A percentile compares a stretch with the other conserved stretches of the same genome.
phyloP scores from a whole-genome alignment of 1,139 yeast genomes.

The Wickerhamiella pararugosa region DNA sequence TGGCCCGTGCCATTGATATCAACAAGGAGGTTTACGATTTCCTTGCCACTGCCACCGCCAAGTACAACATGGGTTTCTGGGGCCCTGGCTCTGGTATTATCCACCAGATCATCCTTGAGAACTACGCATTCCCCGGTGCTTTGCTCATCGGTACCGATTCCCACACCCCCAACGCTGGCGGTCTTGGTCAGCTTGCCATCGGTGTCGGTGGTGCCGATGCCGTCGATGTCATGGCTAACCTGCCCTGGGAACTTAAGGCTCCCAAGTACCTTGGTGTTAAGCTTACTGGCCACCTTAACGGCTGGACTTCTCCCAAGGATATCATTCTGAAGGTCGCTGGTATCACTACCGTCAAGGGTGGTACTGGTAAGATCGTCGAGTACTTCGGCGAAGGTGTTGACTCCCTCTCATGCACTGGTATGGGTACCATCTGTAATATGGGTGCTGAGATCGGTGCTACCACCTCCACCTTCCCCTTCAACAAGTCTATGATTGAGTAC shows the following conservation, averaged over 20 bases:
- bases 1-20: conserved; percentile 79
- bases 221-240: conserved; percentile 90
- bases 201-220: conserved; percentile 99
- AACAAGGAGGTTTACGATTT: conserved; percentile 97
- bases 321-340: conserved; percentile 92
- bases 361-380: conserved; percentile 96
- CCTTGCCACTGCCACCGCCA: conserved; percentile 86
- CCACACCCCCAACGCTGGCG: conserved; percentile 99
- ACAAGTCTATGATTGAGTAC: conserved; percentile 78
- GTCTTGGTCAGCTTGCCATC: conserved; percentile 95
- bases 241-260: conserved; percentile 98
- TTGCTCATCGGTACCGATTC: conserved; percentile 96
- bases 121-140: conserved; percentile 97
- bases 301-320: conserved; percentile 99
- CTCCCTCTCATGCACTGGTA: conserved; percentile 95
- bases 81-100: conserved; percentile 99
- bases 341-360: conserved; percentile 95
- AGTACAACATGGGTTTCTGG: conserved; percentile 99
- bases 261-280: conserved; percentile 96
- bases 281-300: conserved; percentile 86
- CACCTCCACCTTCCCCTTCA: conserved; percentile 96
- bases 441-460: conserved; percentile 99
- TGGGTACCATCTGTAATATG: conserved; percentile 99
- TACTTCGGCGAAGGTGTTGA: conserved; percentile 96
- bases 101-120: conserved; percentile 94